A percentile compares a stretch with the other conserved stretches of the same genome.
Conservation (phyloP, 2,329 filamentous ascomycete genomes). For the Botrytis paeoniae region DNA sequence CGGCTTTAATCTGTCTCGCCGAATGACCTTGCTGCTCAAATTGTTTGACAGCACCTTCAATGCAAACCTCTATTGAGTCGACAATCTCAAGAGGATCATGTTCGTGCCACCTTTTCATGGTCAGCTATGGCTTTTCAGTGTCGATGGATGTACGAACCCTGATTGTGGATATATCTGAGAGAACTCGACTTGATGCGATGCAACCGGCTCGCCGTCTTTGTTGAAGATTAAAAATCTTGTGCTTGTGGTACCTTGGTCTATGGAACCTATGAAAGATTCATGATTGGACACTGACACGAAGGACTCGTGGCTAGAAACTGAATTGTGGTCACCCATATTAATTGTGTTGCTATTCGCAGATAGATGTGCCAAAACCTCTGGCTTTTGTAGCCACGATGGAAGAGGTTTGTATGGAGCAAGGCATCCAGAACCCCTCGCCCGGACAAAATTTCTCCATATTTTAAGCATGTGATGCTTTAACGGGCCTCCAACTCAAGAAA, state of each 20-base stretch:
- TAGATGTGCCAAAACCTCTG: not conserved
- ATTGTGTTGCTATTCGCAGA: not conserved
- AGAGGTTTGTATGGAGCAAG: not conserved
- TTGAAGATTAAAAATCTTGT: slow-evolving; percentile 78
- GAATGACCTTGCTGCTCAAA: slow-evolving; percentile 70
- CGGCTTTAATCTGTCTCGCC: slow-evolving; percentile 65
- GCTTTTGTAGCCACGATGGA: slow-evolving; percentile 10
- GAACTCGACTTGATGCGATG: slow-evolving; percentile 73
- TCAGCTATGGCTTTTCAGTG: slow-evolving; percentile 2
- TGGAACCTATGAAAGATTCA: slow-evolving; percentile 63
- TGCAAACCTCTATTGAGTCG: slow-evolving; percentile 72
- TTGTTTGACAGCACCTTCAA: slow-evolving; percentile 68
- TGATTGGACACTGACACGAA: slow-evolving; percentile 49
- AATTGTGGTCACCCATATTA: slow-evolving; percentile 19
- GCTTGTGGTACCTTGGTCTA: slow-evolving; percentile 78
- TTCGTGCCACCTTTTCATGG: slow-evolving; percentile 73
- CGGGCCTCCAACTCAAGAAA: not conserved
- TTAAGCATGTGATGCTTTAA: not conserved
- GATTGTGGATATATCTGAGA: slow-evolving; percentile 71
- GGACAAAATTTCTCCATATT: not conserved
- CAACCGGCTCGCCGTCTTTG: slow-evolving; percentile 63
- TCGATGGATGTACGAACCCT: slow-evolving; percentile 52
- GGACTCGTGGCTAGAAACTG: slow-evolving; percentile 13
- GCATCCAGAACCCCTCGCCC: not conserved
- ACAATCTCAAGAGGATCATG: slow-evolving; percentile 79